Evolutionary conservation across 176 grass and related monocot species (phyloP), one percentile per base, ranked within the genome.

Genomic region (Areca catechu): DNA sequence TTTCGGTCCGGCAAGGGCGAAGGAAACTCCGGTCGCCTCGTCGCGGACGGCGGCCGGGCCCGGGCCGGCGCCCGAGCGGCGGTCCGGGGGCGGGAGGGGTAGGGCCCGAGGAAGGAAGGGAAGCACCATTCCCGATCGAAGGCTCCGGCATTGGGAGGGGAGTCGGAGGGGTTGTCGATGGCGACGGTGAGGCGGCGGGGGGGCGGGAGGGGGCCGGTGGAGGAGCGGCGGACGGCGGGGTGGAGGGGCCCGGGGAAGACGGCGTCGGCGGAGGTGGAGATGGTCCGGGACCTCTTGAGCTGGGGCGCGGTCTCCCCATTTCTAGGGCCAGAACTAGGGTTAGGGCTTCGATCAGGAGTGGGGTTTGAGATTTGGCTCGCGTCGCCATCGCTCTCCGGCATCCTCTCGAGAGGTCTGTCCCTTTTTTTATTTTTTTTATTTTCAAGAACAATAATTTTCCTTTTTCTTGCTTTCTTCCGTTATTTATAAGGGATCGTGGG

Each of bases 51-150:
- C 50, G 71, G 60, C 56, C 80, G 75, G 18, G 49, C 52, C 6
- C 34, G 9, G 34, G 34, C 80, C 72, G 18, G 22, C 56, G 73
- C 60, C 53, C 71, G 47, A 29, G 16, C 20, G 7, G 16, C 50
- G 63, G 63, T 51, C 77, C 69, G 14, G 23, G 58, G 74, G 12
- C 82, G 80, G 19, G 80, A 53, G 28, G 74, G 70, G 68, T 84
- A 74, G 54, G 86, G 79, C 2, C 86, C 92, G 51, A 91, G 79
- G 70, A 88, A 84, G 27, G 92, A 97, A 0, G 92, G 80, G 70
- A 77, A 91, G 83, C 70, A 88, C 92, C 86, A 91, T 49, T 91
- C 86, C 21, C 75, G 83, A 75, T 96, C 91, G 27, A 81, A 67
- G 70, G 82, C 68, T 21, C 78, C 79, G 50, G 62, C 84, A 80